A percentile compares a stretch with the other conserved stretches of the same genome.
Conservation (phyloP, 2,329 filamentous ascomycete genomes). For the Passalora sequoiae region DNA sequence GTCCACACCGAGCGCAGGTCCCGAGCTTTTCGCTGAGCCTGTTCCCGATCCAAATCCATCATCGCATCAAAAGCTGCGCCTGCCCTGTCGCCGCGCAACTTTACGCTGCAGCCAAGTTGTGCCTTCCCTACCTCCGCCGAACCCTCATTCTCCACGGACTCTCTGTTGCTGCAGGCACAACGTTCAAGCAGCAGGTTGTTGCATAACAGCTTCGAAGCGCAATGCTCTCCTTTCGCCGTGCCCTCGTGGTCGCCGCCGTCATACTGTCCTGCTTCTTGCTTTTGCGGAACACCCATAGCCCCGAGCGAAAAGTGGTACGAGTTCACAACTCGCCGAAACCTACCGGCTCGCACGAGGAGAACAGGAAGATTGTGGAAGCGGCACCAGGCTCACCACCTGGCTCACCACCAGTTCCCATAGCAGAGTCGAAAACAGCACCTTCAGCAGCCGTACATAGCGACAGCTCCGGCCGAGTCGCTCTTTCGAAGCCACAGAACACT, state of each 20-base stretch:
- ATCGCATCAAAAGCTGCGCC: neutral
- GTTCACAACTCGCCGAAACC: constrained; percentile 35
- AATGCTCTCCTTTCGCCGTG: constrained; percentile 77
- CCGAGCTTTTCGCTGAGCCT: constrained; percentile 1
- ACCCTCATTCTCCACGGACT: neutral
- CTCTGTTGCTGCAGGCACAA: neutral
- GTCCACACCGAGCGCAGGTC: neutral
- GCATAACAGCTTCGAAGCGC: constrained; percentile 7
- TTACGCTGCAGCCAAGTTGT: neutral
- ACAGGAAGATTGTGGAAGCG: constrained; percentile 31
- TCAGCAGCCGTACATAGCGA: constrained; percentile 21
- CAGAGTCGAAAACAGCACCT: constrained; percentile 11
- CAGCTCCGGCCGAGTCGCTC: constrained; percentile 24
- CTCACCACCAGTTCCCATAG: constrained; percentile 9
- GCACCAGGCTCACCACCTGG: constrained; percentile 19
- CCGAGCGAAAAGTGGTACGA: constrained; percentile 14
- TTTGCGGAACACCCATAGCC: constrained; percentile 55
- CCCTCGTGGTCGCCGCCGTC: constrained; percentile 64
- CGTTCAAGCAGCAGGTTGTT: neutral
- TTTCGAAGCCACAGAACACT: constrained; percentile 40
- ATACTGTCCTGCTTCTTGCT: constrained; percentile 66
- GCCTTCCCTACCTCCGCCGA: neutral
- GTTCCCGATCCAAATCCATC: neutral
- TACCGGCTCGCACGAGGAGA: constrained; percentile 34
- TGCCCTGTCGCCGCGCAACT: constrained; percentile 1